Evolutionary conservation across 345 rosid species (phyloP).

Genomic region (Euclidium syriacum): DNA sequence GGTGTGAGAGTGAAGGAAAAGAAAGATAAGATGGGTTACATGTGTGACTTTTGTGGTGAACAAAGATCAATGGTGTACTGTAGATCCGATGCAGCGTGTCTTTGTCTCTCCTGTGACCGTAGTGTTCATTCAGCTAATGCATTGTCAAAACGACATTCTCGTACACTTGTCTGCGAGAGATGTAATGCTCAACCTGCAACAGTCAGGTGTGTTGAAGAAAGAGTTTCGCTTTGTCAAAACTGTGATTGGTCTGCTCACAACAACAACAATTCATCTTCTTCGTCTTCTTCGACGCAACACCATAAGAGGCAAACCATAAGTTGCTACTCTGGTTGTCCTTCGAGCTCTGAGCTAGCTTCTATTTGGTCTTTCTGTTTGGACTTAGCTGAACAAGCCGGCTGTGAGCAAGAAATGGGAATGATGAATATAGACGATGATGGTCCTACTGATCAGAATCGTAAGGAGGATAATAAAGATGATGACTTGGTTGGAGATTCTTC

Average conservation of each 20-base stretch:
- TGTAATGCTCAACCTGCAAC: slow-evolving; percentile 82
- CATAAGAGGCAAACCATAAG: slow-evolving; percentile 76
- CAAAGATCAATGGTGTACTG: slow-evolving; percentile 93
- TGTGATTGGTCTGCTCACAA: slow-evolving; percentile 86
- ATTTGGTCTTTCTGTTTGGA: slow-evolving; percentile 79
- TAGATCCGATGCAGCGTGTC: slow-evolving; percentile 88
- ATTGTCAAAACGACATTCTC: slow-evolving; percentile 80
- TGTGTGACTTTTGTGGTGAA: slow-evolving; percentile 91
- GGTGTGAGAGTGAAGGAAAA: slow-evolving; percentile 14
- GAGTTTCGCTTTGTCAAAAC: slow-evolving; percentile 85
- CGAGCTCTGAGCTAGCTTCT: slow-evolving; percentile 79
- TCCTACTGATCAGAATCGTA: slow-evolving; percentile 32
- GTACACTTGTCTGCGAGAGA: slow-evolving; percentile 83
- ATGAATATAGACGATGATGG: slow-evolving; percentile 74
- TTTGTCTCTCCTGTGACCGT: slow-evolving; percentile 92
- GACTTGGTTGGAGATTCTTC: slow-evolving; percentile 12
- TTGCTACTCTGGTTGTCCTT: slow-evolving; percentile 91
- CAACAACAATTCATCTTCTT: slow-evolving; percentile 33
- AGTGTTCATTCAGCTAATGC: slow-evolving; percentile 95
- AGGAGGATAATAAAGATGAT: slow-evolving; percentile 35
- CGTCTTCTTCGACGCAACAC: slow-evolving; percentile 31
- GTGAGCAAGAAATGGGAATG: slow-evolving; percentile 77
- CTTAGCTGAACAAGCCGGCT: slow-evolving; percentile 42
- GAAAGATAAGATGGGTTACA: slow-evolving; percentile 87
- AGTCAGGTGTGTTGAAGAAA: slow-evolving; percentile 78